Evolutionary conservation across 192 early-diverging fungal genomes (phyloP), one percentile per base, ranked within the genome.

Genomic region (Coemansia sp.): DNA sequence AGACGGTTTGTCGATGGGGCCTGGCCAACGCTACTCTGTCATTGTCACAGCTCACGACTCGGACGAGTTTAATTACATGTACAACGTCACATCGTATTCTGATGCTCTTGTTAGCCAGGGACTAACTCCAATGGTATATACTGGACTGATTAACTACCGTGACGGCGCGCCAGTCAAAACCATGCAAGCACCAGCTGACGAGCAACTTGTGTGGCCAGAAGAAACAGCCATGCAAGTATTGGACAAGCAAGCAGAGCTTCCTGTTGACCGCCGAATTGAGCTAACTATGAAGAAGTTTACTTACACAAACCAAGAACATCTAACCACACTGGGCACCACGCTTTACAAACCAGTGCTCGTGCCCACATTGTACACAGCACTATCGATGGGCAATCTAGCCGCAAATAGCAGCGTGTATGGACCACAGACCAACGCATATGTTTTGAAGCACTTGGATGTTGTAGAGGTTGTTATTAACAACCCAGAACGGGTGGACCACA

Each of bases 11-110:
- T 31, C 28, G 0, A 31, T 31, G 28, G 28, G 85, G 26, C 85
- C 84, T 5, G 92, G 87, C 2, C 90, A 92, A 69, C 86, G 92
- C 28, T 82, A 86, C 70, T 90, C 91, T 25, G 87, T 91, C 2
- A 82, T 94, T 3, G 85, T 92, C 23, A 88, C 81, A 3, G 88
- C 91, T 17, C 79, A 82, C 37, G 64, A 84, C 57, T 68, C 79
- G 11, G 70, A 74, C 23, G 42, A 62, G 42, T 40, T 56, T 23
- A 90, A 91, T 81, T 92, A 87, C 49, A 14, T 86, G 90, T 75
- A 70, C 28, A 31, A 31, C 28, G 28, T 31, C 28, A 31, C 28
- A 6, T 31, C 28, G 6, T 31, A 31, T 5, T 88, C 42, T 36
- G 37, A 15, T n/a, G 68, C 48, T 88, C 89, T 77, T 84, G 87